A percentile compares a stretch with the other conserved stretches of the same genome.
These are phyloP conservation scores for Betula pendula DNA, from an alignment of 306 rosid genomes.

Conservation along the genomic window DNA sequence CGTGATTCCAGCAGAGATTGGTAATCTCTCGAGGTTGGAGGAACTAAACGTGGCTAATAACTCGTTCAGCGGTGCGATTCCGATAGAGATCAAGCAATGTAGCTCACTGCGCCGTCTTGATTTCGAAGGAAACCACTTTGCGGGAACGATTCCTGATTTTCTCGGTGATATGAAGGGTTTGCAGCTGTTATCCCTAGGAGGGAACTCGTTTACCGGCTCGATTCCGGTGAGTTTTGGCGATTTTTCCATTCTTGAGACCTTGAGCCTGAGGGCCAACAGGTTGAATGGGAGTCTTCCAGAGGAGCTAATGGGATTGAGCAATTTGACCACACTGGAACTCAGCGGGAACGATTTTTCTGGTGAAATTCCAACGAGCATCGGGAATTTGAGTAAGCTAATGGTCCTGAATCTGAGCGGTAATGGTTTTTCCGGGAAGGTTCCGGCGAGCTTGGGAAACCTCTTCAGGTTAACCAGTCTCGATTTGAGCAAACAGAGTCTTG, in stretches of 20 bases:
- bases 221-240: slow-evolving; percentile 67
- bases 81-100: slow-evolving; percentile 69
- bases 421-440: slow-evolving; percentile 69
- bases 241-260: slow-evolving; percentile 57
- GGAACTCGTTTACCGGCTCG: slow-evolving; percentile 61
- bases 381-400: slow-evolving; percentile 55
- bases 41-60: slow-evolving; percentile 74
- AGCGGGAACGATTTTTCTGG: slow-evolving; percentile 71
- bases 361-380: slow-evolving; percentile 44
- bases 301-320: slow-evolving; percentile 48
- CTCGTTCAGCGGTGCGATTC: slow-evolving; percentile 63
- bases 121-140: slow-evolving; percentile 68
- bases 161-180: slow-evolving; percentile 55
- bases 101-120: slow-evolving; percentile 53
- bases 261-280: slow-evolving; percentile 63
- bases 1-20: slow-evolving; percentile 51
- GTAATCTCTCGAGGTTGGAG: slow-evolving; percentile 48
- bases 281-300: slow-evolving; percentile 67
- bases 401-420: slow-evolving; percentile 79
- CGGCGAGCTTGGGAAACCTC: slow-evolving; percentile 74
- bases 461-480: slow-evolving; percentile 79
- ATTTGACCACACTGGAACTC: slow-evolving; percentile 70
- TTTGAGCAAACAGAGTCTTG: slow-evolving; percentile 76
- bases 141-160: slow-evolving; percentile 62
- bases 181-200: slow-evolving; percentile 65